phyloP scores from a whole-genome alignment of 1,139 yeast species.

The Wickerhamomyces sp. region DNA sequence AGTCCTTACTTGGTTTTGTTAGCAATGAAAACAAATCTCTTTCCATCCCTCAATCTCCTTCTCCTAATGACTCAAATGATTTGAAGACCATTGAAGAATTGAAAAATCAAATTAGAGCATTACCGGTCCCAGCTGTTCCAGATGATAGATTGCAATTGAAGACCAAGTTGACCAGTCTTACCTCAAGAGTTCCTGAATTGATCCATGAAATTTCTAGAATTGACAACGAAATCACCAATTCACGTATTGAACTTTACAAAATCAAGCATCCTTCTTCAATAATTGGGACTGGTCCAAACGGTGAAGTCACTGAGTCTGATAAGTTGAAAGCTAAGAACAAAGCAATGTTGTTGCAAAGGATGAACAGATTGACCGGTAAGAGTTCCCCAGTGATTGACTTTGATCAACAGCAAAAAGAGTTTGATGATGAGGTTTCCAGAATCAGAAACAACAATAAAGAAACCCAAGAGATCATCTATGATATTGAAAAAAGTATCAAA shows the following conservation, averaged over 20 bases:
- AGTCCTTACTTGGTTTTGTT: slow-evolving; percentile 40
- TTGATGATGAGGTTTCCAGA: slow-evolving; percentile 49
- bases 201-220: slow-evolving; percentile 59
- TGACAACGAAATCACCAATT: slow-evolving; percentile 63
- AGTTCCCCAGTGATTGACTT: slow-evolving; percentile 43
- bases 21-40: slow-evolving; percentile 19
- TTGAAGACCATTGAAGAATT: slow-evolving; percentile 55
- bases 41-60: slow-evolving; percentile 8
- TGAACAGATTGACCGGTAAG: slow-evolving; percentile 90
- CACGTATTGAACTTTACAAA: slow-evolving; percentile 62
- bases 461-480: slow-evolving; percentile 27
- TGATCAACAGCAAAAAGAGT: slow-evolving; percentile 52
- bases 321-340: slow-evolving; percentile 73
- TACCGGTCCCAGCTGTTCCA: slow-evolving; percentile 25
- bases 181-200: slow-evolving; percentile 69
- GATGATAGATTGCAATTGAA: slow-evolving; percentile 29
- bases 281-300: slow-evolving; percentile 82
- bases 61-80: slow-evolving; percentile 21
- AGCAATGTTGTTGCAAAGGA: slow-evolving; percentile 73
- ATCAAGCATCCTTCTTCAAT: slow-evolving; percentile 63
- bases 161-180: slow-evolving; percentile 37
- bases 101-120: slow-evolving; percentile 50
- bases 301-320: slow-evolving; percentile 78
- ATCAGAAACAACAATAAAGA: slow-evolving; percentile 33
- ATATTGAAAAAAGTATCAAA: slow-evolving; percentile 29